These are phyloP conservation scores for Hypoxylon sp. DNA, from an alignment of 2,329 filamentous ascomycete genomes.

Conservation along the genomic window DNA sequence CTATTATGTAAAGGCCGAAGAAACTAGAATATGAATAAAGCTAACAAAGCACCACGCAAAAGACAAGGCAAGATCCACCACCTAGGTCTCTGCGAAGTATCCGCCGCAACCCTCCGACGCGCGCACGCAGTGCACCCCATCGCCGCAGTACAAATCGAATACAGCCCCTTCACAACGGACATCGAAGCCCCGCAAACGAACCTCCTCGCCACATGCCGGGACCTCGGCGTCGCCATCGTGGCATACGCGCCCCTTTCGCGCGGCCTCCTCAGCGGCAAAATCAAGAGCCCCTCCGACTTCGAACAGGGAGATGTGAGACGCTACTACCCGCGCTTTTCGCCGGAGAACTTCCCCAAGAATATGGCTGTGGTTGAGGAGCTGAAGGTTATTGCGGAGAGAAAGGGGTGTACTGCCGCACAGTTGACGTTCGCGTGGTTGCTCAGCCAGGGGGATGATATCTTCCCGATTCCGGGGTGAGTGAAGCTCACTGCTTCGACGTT, in stretches of 20 bases:
- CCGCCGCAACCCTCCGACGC: conserved; percentile 60
- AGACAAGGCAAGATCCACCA: conserved; percentile 62
- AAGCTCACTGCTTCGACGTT: background rate
- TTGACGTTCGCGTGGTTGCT: conserved; percentile 64
- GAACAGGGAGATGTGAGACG: conserved; percentile 56
- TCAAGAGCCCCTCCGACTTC: conserved; percentile 60
- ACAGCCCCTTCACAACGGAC: conserved; percentile 62
- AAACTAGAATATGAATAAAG: background rate
- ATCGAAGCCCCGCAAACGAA: conserved; percentile 56
- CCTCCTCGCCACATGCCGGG: conserved; percentile 57
- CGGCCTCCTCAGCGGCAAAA: conserved; percentile 61
- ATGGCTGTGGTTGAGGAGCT: conserved; percentile 60
- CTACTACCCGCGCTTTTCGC: conserved; percentile 53
- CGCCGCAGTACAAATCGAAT: conserved; percentile 64
- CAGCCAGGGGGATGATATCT: conserved; percentile 39
- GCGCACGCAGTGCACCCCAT: conserved; percentile 63
- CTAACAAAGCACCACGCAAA: conserved; percentile 7
- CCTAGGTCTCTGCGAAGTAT: conserved; percentile 62
- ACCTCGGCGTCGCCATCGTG: conserved; percentile 55
- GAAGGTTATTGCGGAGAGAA: conserved; percentile 58
- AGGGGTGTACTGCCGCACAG: conserved; percentile 60
- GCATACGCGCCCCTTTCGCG: conserved; percentile 57
- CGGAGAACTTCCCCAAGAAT: conserved; percentile 62
- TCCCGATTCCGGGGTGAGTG: conserved; percentile 43
- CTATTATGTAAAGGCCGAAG: background rate